A percentile compares a stretch with the other conserved stretches of the same genome.
These are phyloP conservation scores for Striga hermonthica DNA, from an alignment of 305 asterid genomes.

Conservation along the genomic window DNA sequence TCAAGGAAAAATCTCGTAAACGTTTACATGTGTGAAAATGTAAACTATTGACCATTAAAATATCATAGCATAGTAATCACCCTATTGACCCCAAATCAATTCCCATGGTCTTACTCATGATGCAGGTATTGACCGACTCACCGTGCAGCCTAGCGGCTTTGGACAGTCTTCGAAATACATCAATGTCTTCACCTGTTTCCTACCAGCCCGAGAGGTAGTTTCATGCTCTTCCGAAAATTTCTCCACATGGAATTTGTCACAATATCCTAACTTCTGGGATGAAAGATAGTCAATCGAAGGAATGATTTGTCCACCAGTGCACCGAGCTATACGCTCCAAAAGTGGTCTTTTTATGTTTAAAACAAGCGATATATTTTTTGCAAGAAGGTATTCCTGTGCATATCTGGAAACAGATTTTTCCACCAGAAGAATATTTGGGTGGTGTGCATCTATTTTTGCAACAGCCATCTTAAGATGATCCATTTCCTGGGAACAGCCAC, in stretches of 20 bases:
- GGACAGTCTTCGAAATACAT: conserved; percentile 97
- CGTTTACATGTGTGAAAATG: conserved; percentile 3
- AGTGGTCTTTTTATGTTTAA: conserved; percentile 77
- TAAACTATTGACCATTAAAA: conserved; percentile 17
- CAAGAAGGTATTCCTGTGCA: conserved; percentile 93
- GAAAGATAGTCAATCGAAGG: conserved; percentile 87
- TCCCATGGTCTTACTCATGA: conserved; percentile 24
- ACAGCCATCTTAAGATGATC: conserved; percentile 99
- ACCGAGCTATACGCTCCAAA: conserved; percentile 88
- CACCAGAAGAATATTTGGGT: conserved; percentile 84
- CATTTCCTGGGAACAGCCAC: conserved; percentile 64
- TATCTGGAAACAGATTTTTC: conserved; percentile 94
- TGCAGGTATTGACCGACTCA: conserved; percentile 43
- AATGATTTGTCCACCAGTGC: conserved; percentile 81
- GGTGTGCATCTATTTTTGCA: conserved; percentile 79
- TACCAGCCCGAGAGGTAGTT: conserved; percentile 63
- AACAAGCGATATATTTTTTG: conserved; percentile 82
- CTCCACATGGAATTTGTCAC: conserved; percentile 81
- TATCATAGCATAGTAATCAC: background rate
- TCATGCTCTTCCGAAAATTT: conserved; percentile 75
- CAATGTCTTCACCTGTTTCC: conserved; percentile 75
- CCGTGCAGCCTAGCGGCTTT: conserved; percentile 92
- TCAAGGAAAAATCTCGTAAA: conserved; percentile 1
- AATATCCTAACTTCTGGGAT: conserved; percentile 71
- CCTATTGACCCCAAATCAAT: conserved; percentile 1